Evolutionary conservation across 345 rosid genomes (phyloP), one percentile per base, ranked within the genome.

Genomic region (Carallia pectinifolia): DNA sequence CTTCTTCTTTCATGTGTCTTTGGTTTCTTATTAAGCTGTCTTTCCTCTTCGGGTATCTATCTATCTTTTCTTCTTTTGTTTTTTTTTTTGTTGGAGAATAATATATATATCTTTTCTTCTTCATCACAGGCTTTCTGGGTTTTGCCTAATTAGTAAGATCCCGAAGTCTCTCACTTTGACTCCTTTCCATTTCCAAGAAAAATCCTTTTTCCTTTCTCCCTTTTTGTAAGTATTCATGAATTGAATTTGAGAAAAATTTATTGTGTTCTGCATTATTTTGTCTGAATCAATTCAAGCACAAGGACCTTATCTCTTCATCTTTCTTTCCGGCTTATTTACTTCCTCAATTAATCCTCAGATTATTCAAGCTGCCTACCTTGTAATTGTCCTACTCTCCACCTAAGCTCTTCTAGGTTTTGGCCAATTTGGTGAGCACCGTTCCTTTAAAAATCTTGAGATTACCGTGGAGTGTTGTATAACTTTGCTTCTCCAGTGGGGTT

Each of bases 321-420:
- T 19, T 13, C 6, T 53, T 61, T 61, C 29, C 27, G 19, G 61
- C 39, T 61, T 8, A 13, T 29, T 23, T 23, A 17, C 6, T 18
- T 61, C 13, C 29, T 17, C 48, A 58, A 23, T 23, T 23, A 23
- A 40, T 52, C 40, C 54, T 19, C 69, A 59, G 58, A 64, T 61
- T 74, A 64, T 64, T 58, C 63, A 58, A 18, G 61, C 67, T 30
- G 34, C 18, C 47, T 62, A 62, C 70, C 62, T 17, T 66, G 55
- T 65, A 17, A 40, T 59, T 65, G 7, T 58, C 33, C 19, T 40
- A 23, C 31, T 52, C 71, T 64, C 23, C 29, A 50, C 18, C 53
- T 31, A 58, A 58, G 17, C 38, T 37, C 27, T 58, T 15, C 54
- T 47, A 79, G 78, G 78, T 68, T 38, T 73, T 80, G 54, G 67